Base-by-base conservation (phyloP, 768 basidiomycete species). In the Termitomyces sp. region DNA sequence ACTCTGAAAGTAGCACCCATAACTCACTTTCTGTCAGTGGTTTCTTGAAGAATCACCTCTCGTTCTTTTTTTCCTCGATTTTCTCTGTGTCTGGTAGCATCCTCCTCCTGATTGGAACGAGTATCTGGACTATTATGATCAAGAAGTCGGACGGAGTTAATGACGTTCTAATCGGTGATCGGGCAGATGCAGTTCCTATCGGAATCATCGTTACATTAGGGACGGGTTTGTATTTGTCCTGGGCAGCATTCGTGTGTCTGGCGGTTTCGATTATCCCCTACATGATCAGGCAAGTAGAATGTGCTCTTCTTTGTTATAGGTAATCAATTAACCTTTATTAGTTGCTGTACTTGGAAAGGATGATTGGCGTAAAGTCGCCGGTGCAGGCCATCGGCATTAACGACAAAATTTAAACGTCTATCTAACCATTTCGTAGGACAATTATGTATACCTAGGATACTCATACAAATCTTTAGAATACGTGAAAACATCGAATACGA, bases 261-360 rank as follows among this genome's bases (percentile, higher is more conserved):
- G 69, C 83, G 37, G 75, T 79, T 20, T 90, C 90, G 1, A 73
- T 85, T 51, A 67, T 88, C 42, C 91, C 91, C 15, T 92, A 91
- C 66, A 80, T 89, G 77, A 78, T 90, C 64, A 90, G 84, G 90
- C 90, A 60, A 46, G 84, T 29, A 7, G 68, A 18, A 12, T 44
- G 7, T 24, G 56, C 46, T 54, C 51, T 26, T 53, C 4, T 45
- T 45, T 8, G 1, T 48, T 36, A 31, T 31, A 22, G 12, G 1
- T 41, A 12, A 20, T 28, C 20, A 8, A 24, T 12, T 29, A 10
- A 48, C 22, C 20, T 39, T 29, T 15, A 39, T n/a, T 16, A 92
- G 90, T 63, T 92, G 88, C 65, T 91, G 88, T 72, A 92, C 90
- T 54, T 92, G 78, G 73, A 84, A 88, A 61, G 86, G 88, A 73